These are phyloP conservation scores for Aspergillus diversus DNA, from an alignment of 495 filamentous ascomycete species.

Conservation along the genomic window DNA sequence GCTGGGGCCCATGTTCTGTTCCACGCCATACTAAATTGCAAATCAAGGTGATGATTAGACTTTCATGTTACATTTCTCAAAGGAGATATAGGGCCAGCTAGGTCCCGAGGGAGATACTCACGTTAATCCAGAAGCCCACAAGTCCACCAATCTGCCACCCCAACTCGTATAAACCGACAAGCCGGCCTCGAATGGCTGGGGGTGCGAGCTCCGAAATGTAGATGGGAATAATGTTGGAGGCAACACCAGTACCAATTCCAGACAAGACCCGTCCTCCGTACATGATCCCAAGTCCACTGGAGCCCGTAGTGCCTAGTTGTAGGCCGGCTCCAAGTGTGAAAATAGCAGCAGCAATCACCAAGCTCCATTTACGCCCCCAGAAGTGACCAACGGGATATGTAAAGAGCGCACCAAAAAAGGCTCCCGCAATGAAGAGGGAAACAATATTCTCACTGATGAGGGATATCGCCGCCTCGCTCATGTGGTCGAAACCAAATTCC, in stretches of 20 bases:
- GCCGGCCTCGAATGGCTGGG: constrained; percentile 75
- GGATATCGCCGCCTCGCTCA: constrained; percentile 39
- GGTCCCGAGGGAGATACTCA: constrained; percentile 25
- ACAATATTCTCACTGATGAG: constrained; percentile 69
- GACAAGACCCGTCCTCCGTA: constrained; percentile 72
- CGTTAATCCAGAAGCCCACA: constrained; percentile 75
- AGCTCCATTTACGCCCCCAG: constrained; percentile 58
- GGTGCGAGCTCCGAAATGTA: constrained; percentile 81
- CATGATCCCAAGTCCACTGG: constrained; percentile 63
- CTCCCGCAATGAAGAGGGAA: constrained; percentile 69
- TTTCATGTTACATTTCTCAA: neutral
- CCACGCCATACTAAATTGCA: constrained; percentile 41
- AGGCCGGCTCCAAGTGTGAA: constrained; percentile 69
- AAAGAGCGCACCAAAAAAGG: constrained; percentile 68
- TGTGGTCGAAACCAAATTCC: constrained; percentile 58
- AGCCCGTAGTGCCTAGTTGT: constrained; percentile 61
- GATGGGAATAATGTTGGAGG: constrained; percentile 74
- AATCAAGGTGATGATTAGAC: neutral
- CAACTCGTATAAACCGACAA: constrained; percentile 76
- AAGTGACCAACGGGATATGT: constrained; percentile 62
- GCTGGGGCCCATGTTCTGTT: constrained; percentile 32
- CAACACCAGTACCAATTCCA: constrained; percentile 76
- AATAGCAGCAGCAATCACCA: constrained; percentile 55
- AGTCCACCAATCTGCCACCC: constrained; percentile 75
- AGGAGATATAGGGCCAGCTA: neutral